A percentile compares a stretch with the other conserved stretches of the same genome.
Evolutionary conservation across 2,329 filamentous ascomycete genomes (phyloP).

Genomic region (Colletotrichum theobromicola): DNA sequence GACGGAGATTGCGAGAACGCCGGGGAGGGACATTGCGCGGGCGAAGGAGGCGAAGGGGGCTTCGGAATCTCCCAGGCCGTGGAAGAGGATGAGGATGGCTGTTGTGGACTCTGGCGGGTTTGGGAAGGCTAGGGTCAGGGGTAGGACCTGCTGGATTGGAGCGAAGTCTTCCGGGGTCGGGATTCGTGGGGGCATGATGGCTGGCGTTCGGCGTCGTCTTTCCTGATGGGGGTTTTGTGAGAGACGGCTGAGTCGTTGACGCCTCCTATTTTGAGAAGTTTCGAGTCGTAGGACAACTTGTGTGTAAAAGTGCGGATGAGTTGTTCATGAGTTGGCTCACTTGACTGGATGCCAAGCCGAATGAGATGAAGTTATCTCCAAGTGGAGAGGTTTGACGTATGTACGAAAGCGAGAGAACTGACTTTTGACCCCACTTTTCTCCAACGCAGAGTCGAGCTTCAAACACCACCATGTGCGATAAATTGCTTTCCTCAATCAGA

Average conservation of each 20-base stretch:
- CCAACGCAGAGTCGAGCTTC: slow-evolving; percentile 8
- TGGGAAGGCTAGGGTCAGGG: slow-evolving; percentile 53
- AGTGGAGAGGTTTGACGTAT: not conserved
- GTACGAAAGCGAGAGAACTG: not conserved
- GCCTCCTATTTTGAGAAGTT: not conserved
- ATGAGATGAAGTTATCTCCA: slow-evolving; percentile 12
- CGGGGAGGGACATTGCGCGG: slow-evolving; percentile 72
- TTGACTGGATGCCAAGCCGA: not conserved
- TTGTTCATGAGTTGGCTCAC: not conserved
- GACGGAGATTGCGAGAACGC: slow-evolving; percentile 77
- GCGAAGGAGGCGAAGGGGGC: slow-evolving; percentile 73
- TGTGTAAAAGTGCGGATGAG: not conserved
- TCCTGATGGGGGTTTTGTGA: not conserved
- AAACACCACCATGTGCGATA: slow-evolving; percentile 6
- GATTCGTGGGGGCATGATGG: slow-evolving; percentile 50
- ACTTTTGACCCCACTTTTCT: slow-evolving; percentile 8
- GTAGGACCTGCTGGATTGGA: slow-evolving; percentile 44
- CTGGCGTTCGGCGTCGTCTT: not conserved
- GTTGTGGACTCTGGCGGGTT: slow-evolving; percentile 66
- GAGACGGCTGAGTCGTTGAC: not conserved
- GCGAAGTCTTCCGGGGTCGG: slow-evolving; percentile 57
- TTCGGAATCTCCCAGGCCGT: slow-evolving; percentile 82
- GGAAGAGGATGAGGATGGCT: slow-evolving; percentile 80
- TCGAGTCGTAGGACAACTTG: not conserved
- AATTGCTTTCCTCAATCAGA: slow-evolving; percentile 1